Evolutionary conservation across 495 filamentous ascomycete species (phyloP).

Genomic region (Penicillium egyptiacum): DNA sequence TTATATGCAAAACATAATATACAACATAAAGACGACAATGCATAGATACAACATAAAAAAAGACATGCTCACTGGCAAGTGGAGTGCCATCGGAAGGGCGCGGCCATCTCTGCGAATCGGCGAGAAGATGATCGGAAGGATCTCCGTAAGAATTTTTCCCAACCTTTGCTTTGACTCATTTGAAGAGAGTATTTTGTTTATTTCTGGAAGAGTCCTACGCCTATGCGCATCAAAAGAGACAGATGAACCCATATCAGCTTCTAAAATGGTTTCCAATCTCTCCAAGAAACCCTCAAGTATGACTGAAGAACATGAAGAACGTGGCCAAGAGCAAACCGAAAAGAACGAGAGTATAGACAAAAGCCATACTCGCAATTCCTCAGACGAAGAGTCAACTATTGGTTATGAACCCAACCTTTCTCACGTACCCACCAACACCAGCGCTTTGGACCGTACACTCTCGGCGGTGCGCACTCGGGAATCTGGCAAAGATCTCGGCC

Average conservation of each 20-base stretch:
- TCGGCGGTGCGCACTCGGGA: slow-evolving; percentile 47
- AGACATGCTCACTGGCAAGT: slow-evolving; percentile 2
- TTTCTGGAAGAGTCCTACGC: too few relatives aligned
- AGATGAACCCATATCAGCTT: background rate
- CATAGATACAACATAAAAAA: background rate
- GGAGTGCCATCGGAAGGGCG: slow-evolving; percentile 17
- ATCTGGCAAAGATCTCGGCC: slow-evolving; percentile 53
- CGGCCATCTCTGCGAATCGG: slow-evolving; percentile 28
- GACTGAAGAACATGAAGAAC: background rate
- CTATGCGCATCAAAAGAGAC: background rate
- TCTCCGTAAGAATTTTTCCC: background rate
- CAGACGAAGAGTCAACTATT: slow-evolving; percentile 30
- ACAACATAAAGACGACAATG: background rate
- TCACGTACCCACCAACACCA: slow-evolving; percentile 31
- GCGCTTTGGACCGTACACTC: slow-evolving; percentile 33
- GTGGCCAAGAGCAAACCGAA: background rate
- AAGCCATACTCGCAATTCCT: slow-evolving; percentile 2
- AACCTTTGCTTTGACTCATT: background rate
- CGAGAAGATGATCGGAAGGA: slow-evolving; percentile 3
- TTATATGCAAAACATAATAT: background rate
- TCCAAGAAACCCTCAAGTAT: background rate
- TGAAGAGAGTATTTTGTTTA: background rate
- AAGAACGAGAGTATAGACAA: slow-evolving; percentile 6
- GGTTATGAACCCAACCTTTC: slow-evolving; percentile 19
- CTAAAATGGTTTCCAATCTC: background rate